Evolutionary conservation across 2,329 filamentous ascomycete species (phyloP).

Genomic region (Exophiala lecanii-corni): DNA sequence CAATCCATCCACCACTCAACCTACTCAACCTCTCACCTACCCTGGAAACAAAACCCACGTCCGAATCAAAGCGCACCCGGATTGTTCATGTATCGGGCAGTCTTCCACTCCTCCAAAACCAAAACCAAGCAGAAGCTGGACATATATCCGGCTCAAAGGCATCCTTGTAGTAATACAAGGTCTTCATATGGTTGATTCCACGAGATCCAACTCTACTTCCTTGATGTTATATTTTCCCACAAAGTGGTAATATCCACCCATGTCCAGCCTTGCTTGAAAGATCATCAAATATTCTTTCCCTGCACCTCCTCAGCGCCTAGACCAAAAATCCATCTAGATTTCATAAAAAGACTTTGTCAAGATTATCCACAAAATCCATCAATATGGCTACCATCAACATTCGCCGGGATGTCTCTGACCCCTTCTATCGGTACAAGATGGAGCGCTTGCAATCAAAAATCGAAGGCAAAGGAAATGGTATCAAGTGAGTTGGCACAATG

Average conservation of each 20-base stretch:
- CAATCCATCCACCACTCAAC: neutral
- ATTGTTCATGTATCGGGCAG: slow-evolving; percentile 99
- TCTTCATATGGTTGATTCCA: slow-evolving; percentile 76
- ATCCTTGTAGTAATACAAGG: slow-evolving; percentile 83
- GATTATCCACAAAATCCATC: slow-evolving; percentile 40
- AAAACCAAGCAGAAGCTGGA: slow-evolving; percentile 92
- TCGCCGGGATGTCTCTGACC: slow-evolving; percentile 77
- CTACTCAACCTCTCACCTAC: slow-evolving; percentile 4
- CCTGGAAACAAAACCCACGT: slow-evolving; percentile 5
- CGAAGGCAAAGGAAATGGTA: slow-evolving; percentile 98
- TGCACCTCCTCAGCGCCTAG: slow-evolving; percentile 24
- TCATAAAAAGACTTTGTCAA: slow-evolving; percentile 6
- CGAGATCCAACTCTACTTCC: slow-evolving; percentile 25
- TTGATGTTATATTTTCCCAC: slow-evolving; percentile 27
- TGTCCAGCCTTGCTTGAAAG: slow-evolving; percentile 53
- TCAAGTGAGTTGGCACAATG: slow-evolving; percentile 58
- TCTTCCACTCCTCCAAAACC: slow-evolving; percentile 90
- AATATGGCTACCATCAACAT: slow-evolving; percentile 92
- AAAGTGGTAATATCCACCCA: slow-evolving; percentile 42
- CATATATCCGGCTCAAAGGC: slow-evolving; percentile 92
- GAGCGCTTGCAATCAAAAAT: slow-evolving; percentile 98
- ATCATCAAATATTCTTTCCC: slow-evolving; percentile 41
- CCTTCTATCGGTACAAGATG: slow-evolving; percentile 99
- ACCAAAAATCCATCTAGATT: slow-evolving; percentile 13
- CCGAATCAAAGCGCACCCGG: slow-evolving; percentile 27